A percentile compares a stretch with the other conserved stretches of the same genome.
These are phyloP conservation scores for Pestalotiopsis sp. DNA, from an alignment of 2,329 filamentous ascomycete genomes.

Conservation along the genomic window DNA sequence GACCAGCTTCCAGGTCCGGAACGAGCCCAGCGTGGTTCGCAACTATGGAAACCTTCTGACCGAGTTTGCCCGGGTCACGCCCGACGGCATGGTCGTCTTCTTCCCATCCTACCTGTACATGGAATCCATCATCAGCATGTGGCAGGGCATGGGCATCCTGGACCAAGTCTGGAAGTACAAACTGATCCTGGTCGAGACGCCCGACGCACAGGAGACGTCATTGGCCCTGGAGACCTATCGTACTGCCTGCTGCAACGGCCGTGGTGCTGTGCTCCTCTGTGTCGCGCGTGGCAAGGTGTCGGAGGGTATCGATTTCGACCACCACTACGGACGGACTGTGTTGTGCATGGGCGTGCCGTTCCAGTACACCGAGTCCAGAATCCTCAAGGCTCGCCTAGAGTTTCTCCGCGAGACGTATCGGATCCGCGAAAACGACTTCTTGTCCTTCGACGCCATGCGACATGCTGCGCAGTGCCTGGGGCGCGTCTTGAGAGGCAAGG, in stretches of 20 bases:
- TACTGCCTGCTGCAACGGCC: conserved; percentile 95
- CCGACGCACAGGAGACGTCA: conserved; percentile 95
- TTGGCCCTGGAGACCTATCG: conserved; percentile 95
- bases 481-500: conserved; percentile 91
- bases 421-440: conserved; percentile 94
- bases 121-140: conserved; percentile 99
- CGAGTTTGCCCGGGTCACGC: conserved; percentile 94
- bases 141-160: conserved; percentile 97
- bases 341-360: conserved; percentile 96
- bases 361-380: conserved; percentile 97
- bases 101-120: conserved; percentile 99
- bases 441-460: conserved; percentile 99
- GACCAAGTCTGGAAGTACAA: conserved; percentile 99
- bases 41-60: conserved; percentile 94
- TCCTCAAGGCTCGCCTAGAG: conserved; percentile 91
- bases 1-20: conserved; percentile 91
- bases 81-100: conserved; percentile 98
- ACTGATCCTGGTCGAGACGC: conserved; percentile 95
- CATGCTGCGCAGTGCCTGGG: conserved; percentile 96
- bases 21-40: conserved; percentile 93
- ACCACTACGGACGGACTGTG: conserved; percentile 96
- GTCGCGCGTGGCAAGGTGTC: conserved; percentile 97
- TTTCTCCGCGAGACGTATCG: conserved; percentile 97
- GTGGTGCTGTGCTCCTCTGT: conserved; percentile 89
- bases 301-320: conserved; percentile 98